Evolutionary conservation across 2,329 filamentous ascomycete species (phyloP).

Genomic region (Magnaporthales sp.): DNA sequence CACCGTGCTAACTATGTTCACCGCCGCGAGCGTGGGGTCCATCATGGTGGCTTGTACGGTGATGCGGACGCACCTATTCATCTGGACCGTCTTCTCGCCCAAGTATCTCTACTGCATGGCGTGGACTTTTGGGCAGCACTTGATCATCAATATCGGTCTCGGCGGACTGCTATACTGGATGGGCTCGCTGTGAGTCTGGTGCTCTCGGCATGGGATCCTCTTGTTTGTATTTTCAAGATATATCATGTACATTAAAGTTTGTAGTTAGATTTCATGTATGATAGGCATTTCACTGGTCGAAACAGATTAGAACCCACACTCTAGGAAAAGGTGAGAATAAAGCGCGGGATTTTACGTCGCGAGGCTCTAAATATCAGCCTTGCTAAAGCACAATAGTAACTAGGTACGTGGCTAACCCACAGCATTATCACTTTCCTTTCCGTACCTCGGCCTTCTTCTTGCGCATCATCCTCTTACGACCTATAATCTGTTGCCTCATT

Average conservation of each 20-base stretch:
- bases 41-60: conserved; percentile 86
- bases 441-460: conserved; percentile 50
- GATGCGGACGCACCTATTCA: conserved; percentile 83
- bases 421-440: conserved; percentile 7
- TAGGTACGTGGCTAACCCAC: not conserved
- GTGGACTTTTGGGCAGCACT: conserved; percentile 79
- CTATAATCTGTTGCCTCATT: conserved; percentile 68
- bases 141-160: conserved; percentile 58
- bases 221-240: not conserved
- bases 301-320: not conserved
- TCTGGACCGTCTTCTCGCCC: conserved; percentile 97
- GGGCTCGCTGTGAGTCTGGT: conserved; percentile 18
- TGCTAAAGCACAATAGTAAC: not conserved
- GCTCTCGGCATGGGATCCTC: not conserved
- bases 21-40: conserved; percentile 52
- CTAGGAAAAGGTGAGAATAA: not conserved
- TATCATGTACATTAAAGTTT: not conserved
- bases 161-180: conserved; percentile 51
- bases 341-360: not conserved
- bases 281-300: not conserved
- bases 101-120: conserved; percentile 91
- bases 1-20: conserved; percentile 61
- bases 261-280: not conserved
- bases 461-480: conserved; percentile 72
- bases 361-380: not conserved